A percentile compares a stretch with the other conserved stretches of the same genome.
phyloP scores from a whole-genome alignment of 352 stramenopile genomes.

The Phytophthora fragariaefolia region DNA sequence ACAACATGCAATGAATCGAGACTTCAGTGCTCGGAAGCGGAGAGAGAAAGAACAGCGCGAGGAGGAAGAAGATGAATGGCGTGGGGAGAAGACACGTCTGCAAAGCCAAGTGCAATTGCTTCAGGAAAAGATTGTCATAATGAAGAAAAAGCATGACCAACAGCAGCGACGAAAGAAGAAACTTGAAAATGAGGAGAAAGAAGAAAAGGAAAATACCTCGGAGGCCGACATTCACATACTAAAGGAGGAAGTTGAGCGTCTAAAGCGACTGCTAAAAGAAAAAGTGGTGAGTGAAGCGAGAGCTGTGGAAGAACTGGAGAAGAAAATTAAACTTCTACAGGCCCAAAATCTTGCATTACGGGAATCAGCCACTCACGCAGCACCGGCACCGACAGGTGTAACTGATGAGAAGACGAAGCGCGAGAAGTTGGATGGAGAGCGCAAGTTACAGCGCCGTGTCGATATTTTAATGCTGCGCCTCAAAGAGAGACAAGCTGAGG shows the following conservation, averaged over 20 bases:
- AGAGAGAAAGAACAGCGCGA: constrained; percentile 51
- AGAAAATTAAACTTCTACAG: constrained; percentile 74
- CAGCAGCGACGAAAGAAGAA: constrained; percentile 24
- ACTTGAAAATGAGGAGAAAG: constrained; percentile 29
- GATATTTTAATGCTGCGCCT: constrained; percentile 69
- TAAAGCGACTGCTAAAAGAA: constrained; percentile 68
- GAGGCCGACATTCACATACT: constrained; percentile 29
- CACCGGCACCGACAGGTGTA: constrained; percentile 1
- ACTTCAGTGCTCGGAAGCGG: constrained; percentile 38
- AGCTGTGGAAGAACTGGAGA: constrained; percentile 61
- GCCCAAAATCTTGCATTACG: constrained; percentile 86
- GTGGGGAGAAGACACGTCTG: constrained; percentile 59
- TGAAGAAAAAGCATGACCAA: constrained; percentile 46
- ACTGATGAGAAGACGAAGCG: constrained; percentile 19
- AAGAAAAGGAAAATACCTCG: constrained; percentile 23
- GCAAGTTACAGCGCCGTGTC: constrained; percentile 74
- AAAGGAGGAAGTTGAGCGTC: constrained; percentile 55
- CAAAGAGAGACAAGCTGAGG: constrained; percentile 71
- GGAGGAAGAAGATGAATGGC: constrained; percentile 44
- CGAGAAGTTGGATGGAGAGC: constrained; percentile 66
- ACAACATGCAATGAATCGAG: constrained; percentile 50
- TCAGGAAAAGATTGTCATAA: constrained; percentile 63
- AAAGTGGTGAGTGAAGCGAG: constrained; percentile 55
- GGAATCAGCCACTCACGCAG: constrained; percentile 32
- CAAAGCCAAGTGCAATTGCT: constrained; percentile 66